These are phyloP conservation scores for Onygenales sp. DNA, from an alignment of 2,329 filamentous ascomycete species.

Conservation along the genomic window DNA sequence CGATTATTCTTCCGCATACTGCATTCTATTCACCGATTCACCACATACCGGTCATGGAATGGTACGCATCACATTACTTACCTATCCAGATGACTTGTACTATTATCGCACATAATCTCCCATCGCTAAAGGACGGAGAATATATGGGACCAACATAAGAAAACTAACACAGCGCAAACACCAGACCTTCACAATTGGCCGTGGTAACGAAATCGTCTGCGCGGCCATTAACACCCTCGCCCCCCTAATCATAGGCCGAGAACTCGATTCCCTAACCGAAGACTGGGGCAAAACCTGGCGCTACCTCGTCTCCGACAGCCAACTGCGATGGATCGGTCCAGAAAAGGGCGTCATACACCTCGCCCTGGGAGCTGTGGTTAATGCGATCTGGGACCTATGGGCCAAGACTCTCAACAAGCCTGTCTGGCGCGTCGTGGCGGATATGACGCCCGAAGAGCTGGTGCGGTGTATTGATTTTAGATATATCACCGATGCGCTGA, in stretches of 20 bases:
- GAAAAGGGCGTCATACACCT: conserved; percentile 94
- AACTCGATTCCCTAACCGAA: conserved; percentile 64
- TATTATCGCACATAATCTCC: too few species aligned
- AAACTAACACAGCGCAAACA: not conserved
- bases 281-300: conserved; percentile 88
- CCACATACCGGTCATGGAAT: conserved; percentile 31
- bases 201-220: conserved; percentile 89
- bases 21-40: conserved; percentile 75
- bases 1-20: conserved; percentile 92
- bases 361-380: conserved; percentile 78
- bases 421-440: conserved; percentile 80
- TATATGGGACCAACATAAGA: too few species aligned
- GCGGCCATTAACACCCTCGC: conserved; percentile 70
- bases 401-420: conserved; percentile 77
- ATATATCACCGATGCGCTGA: conserved; percentile 90
- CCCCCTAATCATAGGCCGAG: conserved; percentile 64
- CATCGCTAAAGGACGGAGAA: too few species aligned
- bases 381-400: conserved; percentile 94
- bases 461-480: conserved; percentile 86
- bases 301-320: conserved; percentile 80
- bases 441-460: conserved; percentile 82
- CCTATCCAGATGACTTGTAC: too few species aligned
- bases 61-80: conserved; percentile 17
- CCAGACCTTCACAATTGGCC: conserved; percentile 42
- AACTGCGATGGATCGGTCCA: conserved; percentile 87